These are phyloP conservation scores for Ophiostoma ulmi DNA, from an alignment of 2,329 filamentous ascomycete genomes.

Conservation along the genomic window DNA sequence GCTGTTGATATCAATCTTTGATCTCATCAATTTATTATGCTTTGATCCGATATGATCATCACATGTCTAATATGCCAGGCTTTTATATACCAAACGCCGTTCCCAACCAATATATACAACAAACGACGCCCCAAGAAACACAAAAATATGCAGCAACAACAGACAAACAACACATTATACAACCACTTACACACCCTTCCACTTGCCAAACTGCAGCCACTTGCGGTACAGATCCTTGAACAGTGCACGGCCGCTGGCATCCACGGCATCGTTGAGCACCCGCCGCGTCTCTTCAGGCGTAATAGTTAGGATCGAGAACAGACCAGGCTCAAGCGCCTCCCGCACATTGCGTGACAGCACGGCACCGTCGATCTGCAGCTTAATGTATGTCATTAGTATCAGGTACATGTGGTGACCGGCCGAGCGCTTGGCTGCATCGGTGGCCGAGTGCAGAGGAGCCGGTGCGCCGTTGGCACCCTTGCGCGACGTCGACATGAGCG, in stretches of 20 bases:
- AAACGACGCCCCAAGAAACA: background rate
- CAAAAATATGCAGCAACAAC: background rate
- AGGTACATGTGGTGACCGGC: constrained; percentile 59
- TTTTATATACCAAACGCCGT: background rate
- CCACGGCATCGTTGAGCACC: constrained; percentile 56
- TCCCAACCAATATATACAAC: background rate
- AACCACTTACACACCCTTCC: constrained; percentile 50
- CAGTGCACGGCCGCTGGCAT: constrained; percentile 54
- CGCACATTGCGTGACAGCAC: constrained; percentile 47
- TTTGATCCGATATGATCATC: background rate
- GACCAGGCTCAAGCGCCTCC: constrained; percentile 52
- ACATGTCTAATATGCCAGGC: background rate
- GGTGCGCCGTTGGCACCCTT: background rate
- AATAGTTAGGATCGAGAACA: constrained; percentile 56
- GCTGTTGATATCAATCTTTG: background rate
- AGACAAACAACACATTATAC: background rate
- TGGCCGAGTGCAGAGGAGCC: constrained; percentile 51
- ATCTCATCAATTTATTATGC: background rate
- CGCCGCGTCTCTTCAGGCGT: constrained; percentile 51
- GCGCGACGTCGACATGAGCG: constrained; percentile 28
- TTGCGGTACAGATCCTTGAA: constrained; percentile 54
- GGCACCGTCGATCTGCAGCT: constrained; percentile 51
- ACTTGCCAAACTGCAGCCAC: constrained; percentile 60
- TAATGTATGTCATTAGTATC: constrained; percentile 55
- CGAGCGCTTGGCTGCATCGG: constrained; percentile 55